Evolutionary conservation across 208 protist genomes (phyloP).

Genomic region (Leishmania lainsoni): DNA sequence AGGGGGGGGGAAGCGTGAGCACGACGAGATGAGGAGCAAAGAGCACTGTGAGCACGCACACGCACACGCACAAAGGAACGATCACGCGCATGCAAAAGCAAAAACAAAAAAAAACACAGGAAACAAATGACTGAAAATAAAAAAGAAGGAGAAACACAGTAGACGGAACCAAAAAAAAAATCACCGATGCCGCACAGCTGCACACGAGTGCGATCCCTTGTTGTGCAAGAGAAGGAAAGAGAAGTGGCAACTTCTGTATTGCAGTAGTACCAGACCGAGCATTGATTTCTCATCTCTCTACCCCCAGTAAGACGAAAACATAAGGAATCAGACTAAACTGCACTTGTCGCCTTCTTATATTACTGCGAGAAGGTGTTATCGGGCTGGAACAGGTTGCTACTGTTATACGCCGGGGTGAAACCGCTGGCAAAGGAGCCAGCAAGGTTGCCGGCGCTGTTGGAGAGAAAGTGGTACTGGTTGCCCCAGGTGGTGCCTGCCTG

Average conservation of each 20-base stretch:
- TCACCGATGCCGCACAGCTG: neutral
- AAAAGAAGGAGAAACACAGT: constrained; percentile 4
- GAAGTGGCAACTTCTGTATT: neutral
- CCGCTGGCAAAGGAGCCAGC: neutral
- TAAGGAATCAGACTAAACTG: neutral
- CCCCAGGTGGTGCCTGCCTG: neutral
- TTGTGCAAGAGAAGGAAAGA: neutral
- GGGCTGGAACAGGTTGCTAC: constrained; percentile 5
- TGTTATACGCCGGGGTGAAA: neutral
- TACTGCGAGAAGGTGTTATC: neutral
- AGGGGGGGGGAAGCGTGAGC: no score
- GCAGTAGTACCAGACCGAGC: neutral
- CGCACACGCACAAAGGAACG: neutral
- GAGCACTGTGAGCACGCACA: neutral
- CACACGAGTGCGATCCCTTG: neutral
- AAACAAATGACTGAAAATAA: constrained; percentile 4
- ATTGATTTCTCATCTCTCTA: neutral
- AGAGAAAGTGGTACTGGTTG: neutral
- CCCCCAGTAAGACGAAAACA: no score
- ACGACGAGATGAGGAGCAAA: neutral
- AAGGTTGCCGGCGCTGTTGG: neutral
- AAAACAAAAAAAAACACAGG: constrained; percentile 1
- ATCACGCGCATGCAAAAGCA: neutral
- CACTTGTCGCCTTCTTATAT: neutral
- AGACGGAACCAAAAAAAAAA: constrained; percentile 5